Base-by-base conservation (phyloP, 768 basidiomycete genomes). In the Boletellus sp. region DNA sequence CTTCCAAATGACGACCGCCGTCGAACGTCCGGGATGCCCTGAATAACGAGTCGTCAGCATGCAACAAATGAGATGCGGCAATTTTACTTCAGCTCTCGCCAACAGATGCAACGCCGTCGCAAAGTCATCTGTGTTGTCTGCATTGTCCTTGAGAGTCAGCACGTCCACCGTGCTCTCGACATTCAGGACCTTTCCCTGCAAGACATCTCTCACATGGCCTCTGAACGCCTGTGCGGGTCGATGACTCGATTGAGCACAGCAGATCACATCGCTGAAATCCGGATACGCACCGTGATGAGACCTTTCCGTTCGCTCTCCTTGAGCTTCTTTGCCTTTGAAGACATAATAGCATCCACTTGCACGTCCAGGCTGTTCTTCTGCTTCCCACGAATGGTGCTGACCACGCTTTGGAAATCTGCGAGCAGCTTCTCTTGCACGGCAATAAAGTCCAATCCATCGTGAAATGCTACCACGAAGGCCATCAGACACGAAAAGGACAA, bases 381-480 rank as follows among this genome's bases (percentile, higher is more conserved):
- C 44, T 64, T 70, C 36, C 77, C 74, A n/a, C 82, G 83, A 37
- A 77, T 66, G 26, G 69, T 67, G 31, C 63, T 69, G 26, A 79
- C 70, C 12, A 69, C 74, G 23, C 72, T 63, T 55, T 72, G 80
- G 65, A 94, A 83, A 37, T 87, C 79, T 4, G 78, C 72, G 6
- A 81, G 54, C 3, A 98, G 70, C 4, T 74, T 74, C 57, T 87
- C 80, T 56, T 95, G 93, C 3, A 95, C 85, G 49, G 84, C 85
- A 56, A 96, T 77, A 52, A 94, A 84, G 68, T 98, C 91, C 42
- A 97, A 77, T 23, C 79, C 81, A 57, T 93, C 84, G 59, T 97
- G 90, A 73, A 94, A 87, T 2, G 78, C 92, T 94, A 55, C 0
- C 34, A 23, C n/a, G 12, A 45, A 51, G 11, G 50, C 24, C 34